Conservation (phyloP, 2,329 filamentous ascomycete species). For the Pseudocercospora cruenta region DNA sequence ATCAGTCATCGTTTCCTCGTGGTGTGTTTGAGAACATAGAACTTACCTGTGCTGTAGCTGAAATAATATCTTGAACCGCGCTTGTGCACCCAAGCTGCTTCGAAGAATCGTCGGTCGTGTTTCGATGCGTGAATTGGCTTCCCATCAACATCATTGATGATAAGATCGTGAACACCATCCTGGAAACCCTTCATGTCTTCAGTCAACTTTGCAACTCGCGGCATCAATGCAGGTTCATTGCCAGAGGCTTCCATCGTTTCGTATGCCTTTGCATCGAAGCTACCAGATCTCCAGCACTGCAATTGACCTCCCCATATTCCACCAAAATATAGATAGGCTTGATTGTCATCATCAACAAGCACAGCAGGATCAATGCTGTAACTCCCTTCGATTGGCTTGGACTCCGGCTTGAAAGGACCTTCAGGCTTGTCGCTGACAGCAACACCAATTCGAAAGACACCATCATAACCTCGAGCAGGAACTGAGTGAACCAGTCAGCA, state of each 20-base stretch:
- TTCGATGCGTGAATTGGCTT: constrained; percentile 66
- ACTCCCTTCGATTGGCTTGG: constrained; percentile 66
- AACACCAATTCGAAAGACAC: constrained; percentile 75
- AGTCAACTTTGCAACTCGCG: constrained; percentile 67
- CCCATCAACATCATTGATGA: constrained; percentile 65
- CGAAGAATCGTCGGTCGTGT: constrained; percentile 76
- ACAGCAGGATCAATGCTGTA: constrained; percentile 78
- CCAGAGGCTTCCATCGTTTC: constrained; percentile 49
- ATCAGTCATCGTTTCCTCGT: constrained; percentile 57
- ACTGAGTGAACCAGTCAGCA: constrained; percentile 38
- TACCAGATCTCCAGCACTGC: constrained; percentile 67
- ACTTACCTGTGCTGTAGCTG: constrained; percentile 28
- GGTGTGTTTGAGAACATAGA: constrained; percentile 47
- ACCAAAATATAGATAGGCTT: constrained; percentile 74
- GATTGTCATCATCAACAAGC: constrained; percentile 71
- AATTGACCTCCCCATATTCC: constrained; percentile 81
- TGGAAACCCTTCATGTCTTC: constrained; percentile 69
- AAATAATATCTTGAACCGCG: constrained; percentile 40
- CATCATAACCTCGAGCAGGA: constrained; percentile 71
- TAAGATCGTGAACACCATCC: constrained; percentile 60
- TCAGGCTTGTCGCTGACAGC: constrained; percentile 66
- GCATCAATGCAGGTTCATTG: constrained; percentile 62
- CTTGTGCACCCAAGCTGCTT: constrained; percentile 81
- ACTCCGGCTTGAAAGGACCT: constrained; percentile 70
- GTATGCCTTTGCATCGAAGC: constrained; percentile 55